These are phyloP conservation scores for Botrytis hyacinthi DNA, from an alignment of 2,329 filamentous ascomycete species.

Conservation along the genomic window DNA sequence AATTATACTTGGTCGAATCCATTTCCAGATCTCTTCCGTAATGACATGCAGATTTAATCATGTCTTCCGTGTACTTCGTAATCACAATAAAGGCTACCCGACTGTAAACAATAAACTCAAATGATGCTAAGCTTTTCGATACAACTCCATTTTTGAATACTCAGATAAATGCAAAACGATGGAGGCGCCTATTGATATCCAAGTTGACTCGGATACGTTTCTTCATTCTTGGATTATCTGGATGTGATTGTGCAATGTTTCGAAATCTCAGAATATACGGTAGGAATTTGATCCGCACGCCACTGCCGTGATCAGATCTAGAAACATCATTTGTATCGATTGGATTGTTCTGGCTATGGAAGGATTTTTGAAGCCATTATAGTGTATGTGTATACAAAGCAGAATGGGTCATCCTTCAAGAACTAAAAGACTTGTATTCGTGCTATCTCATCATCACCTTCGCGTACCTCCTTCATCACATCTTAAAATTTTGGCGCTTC, in stretches of 20 bases:
- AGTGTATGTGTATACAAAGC: not conserved
- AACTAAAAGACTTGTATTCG: not conserved
- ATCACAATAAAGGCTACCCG: not conserved
- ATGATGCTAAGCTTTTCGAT: slow-evolving; percentile 3
- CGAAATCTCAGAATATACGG: not conserved
- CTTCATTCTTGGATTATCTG: not conserved
- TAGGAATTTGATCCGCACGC: not conserved
- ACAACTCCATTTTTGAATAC: not conserved
- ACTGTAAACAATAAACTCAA: not conserved
- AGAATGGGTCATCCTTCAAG: not conserved
- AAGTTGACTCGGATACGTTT: not conserved
- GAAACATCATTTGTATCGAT: not conserved
- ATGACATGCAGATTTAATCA: not conserved
- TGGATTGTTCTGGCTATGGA: not conserved
- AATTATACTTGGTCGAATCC: not conserved
- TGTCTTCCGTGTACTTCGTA: not conserved
- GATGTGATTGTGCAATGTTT: not conserved
- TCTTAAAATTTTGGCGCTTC: not conserved
- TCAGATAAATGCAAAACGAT: not conserved
- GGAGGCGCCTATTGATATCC: not conserved
- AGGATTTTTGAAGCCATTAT: not conserved
- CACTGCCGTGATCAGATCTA: not conserved
- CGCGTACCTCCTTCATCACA: not conserved
- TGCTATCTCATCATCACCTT: not conserved
- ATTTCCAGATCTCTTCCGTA: not conserved